Evolutionary conservation across 1,139 yeast genomes (phyloP), one percentile per base, ranked within the genome.

Genomic region (Candida dubliniensis): DNA sequence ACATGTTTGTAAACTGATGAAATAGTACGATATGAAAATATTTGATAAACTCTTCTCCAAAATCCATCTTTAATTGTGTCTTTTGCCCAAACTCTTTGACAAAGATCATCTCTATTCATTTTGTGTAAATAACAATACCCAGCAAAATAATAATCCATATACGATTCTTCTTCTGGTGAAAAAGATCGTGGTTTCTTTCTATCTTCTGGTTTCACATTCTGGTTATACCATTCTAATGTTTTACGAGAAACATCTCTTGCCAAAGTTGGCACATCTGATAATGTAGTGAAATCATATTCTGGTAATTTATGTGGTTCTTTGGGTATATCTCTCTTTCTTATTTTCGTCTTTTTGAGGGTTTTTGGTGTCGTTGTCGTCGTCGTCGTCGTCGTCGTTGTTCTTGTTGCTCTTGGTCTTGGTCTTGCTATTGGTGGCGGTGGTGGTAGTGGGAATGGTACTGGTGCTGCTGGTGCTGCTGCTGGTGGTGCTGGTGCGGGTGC

Each of bases 1-100:
- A 91, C 95, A 61, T 91, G 98, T 61, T 91, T 91, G 67, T 91
- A 91, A 6, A 91, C 81, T 10, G 95, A 85, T 0, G 96, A 95
- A 41, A 96, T 71, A 0, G 96, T 82, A 57, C 98, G 74, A 53
- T 85, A 80, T 1, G 96, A 96, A 38, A 91, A 65, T 1, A 88
- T 91, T 42, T 79, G 76, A 37, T 90, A 84, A 14, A 90, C 69
- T 30, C 79, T 72, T 51, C 87, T 95, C 98, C 98, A 91, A 56
- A 91, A 89, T 52, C 79, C 83, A 63, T 90, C 97, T 64, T 87
- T 88, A 50, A 81, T 81, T 23, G 96, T 76, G 52, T 86, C 93
- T 51, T 81, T 81, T 7, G 91, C 74, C 98, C 98, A 91, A 31
- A 91, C 87, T 37, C 97, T 71, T 52, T 82, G 81, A 62, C 96